phyloP scores from a whole-genome alignment of 106 monocot genomes.

The Acorus calamus region DNA sequence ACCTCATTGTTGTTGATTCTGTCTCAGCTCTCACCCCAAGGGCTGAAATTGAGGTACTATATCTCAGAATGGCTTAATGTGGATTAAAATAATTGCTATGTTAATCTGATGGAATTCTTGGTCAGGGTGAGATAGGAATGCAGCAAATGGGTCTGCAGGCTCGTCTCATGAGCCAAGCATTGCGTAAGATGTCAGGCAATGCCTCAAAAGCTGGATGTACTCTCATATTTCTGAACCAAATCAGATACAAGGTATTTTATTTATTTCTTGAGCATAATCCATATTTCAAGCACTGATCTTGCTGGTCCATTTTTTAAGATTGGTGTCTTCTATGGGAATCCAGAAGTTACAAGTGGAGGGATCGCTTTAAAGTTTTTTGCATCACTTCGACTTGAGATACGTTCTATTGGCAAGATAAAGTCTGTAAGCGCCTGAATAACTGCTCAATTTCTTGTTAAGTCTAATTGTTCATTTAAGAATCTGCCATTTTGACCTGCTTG shows the following conservation, averaged over 20 bases:
- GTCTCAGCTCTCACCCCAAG: conserved; percentile 97
- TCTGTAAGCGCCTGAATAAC: conserved; percentile 36
- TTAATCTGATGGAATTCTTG: conserved; percentile 2
- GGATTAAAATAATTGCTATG: no score
- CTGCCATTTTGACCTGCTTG: neutral
- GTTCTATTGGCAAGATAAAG: conserved; percentile 89
- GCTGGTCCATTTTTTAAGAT: conserved; percentile 37
- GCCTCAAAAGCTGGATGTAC: conserved; percentile 99
- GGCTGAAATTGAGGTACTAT: conserved; percentile 84
- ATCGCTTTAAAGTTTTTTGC: conserved; percentile 98
- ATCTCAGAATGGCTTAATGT: no score
- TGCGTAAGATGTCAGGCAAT: conserved; percentile 99
- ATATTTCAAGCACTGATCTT: neutral
- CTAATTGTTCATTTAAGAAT: neutral
- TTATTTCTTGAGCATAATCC: neutral
- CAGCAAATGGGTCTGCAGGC: conserved; percentile 94
- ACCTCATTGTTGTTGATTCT: conserved; percentile 92
- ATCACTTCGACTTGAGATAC: conserved; percentile 97
- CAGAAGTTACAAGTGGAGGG: conserved; percentile 99
- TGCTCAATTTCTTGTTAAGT: neutral
- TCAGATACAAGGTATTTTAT: conserved; percentile 76
- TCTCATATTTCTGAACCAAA: conserved; percentile 94
- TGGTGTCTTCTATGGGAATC: conserved; percentile 98
- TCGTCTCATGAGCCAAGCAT: conserved; percentile 96
- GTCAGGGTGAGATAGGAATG: conserved; percentile 77